Percentiles rank a stretch among this genome's conserved stretches.
Conservation (phyloP, 1,284 basidiomycete genomes). For the Apiotrichum gamsii region DNA sequence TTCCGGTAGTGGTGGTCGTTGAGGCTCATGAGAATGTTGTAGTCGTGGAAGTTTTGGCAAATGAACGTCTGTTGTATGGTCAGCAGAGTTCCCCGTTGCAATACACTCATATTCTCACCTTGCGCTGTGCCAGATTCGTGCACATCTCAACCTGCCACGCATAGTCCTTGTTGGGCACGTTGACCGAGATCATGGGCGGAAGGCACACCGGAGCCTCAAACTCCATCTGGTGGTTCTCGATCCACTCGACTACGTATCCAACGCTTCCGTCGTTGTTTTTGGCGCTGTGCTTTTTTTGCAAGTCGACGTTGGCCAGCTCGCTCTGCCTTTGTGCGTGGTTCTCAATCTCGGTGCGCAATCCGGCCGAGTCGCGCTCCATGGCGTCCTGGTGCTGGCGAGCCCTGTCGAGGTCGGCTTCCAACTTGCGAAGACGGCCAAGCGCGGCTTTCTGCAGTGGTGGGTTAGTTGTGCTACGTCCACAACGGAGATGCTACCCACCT, state of each 20-base stretch:
- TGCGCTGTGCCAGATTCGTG: conserved; percentile 57
- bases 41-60: conserved; percentile 77
- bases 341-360: background rate
- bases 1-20: conserved; percentile 62
- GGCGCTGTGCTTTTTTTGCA: conserved; percentile 38
- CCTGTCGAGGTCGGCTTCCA: no score
- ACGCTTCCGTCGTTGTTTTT: conserved; percentile 50
- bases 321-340: conserved; percentile 50
- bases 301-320: conserved; percentile 57
- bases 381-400: background rate
- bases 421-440: no score
- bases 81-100: background rate
- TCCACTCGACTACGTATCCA: conserved; percentile 65
- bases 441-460: no score
- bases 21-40: conserved; percentile 59
- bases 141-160: conserved; percentile 70
- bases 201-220: conserved; percentile 81
- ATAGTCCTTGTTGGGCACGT: conserved; percentile 60
- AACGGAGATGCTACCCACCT: no score
- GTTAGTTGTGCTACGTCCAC: no score
- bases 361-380: background rate
- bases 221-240: conserved; percentile 59
- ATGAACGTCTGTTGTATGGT: conserved; percentile 68
- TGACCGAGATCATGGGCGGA: conserved; percentile 69
- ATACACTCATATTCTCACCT: conserved; percentile 50